Conservation (phyloP, 371 early-diverging fungal species). For the Haplosporangium sp. region DNA sequence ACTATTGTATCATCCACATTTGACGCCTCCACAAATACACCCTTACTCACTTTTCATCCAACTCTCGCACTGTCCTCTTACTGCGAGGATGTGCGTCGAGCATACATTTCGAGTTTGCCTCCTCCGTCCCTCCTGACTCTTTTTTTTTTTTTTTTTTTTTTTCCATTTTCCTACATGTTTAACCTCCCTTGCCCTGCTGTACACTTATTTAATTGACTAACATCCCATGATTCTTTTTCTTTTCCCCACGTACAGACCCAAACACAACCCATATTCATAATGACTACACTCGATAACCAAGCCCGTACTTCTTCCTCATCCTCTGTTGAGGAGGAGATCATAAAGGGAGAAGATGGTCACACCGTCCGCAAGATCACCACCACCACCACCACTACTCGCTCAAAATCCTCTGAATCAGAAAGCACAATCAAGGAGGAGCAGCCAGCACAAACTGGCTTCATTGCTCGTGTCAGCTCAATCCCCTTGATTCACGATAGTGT, state of each 20-base stretch:
- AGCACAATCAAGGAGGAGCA: not conserved
- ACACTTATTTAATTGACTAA: not conserved
- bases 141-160: not conserved
- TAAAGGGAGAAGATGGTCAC: conserved; percentile 36
- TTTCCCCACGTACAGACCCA: not conserved
- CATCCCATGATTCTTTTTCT: not conserved
- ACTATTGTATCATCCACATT: not conserved
- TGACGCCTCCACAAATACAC: not conserved
- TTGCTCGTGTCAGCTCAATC: conserved; percentile 67
- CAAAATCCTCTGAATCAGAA: conserved; percentile 13
- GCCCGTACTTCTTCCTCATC: conserved; percentile 41
- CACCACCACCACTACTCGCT: conserved; percentile 37
- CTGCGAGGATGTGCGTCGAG: conserved; percentile 3
- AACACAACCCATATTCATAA: conserved; percentile 11
- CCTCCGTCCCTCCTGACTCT: not conserved
- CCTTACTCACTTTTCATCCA: not conserved
- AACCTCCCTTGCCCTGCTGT: no score
- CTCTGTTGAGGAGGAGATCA: conserved; percentile 36
- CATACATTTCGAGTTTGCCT: not conserved
- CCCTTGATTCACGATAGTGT: conserved; percentile 74
- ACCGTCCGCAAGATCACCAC: conserved; percentile 25
- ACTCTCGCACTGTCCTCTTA: not conserved
- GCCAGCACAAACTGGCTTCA: conserved; percentile 50
- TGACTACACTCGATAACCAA: conserved; percentile 35
- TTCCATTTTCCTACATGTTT: not conserved